phyloP scores from a whole-genome alignment of 768 basidiomycete species.

The Suillus spraguei region DNA sequence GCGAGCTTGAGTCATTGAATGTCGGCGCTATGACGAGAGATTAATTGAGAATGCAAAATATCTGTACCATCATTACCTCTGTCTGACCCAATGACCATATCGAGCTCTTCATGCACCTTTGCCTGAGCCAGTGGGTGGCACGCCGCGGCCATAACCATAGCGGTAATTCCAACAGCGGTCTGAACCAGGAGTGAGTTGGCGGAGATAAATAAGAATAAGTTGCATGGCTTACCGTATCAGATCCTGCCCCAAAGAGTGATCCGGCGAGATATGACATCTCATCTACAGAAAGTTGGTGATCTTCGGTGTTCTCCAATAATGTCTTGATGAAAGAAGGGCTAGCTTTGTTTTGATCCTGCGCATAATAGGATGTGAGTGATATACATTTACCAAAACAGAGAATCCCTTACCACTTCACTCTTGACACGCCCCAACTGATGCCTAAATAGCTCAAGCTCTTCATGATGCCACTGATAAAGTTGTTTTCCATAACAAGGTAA shows the following conservation, averaged over 20 bases:
- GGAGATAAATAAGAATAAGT: too few relatives aligned
- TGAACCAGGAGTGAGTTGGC: slow-evolving; percentile 11
- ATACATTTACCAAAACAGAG: not conserved
- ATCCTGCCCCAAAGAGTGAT: slow-evolving; percentile 60
- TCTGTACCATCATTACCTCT: slow-evolving; percentile 12
- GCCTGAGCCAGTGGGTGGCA: slow-evolving; percentile 50
- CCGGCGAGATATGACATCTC: slow-evolving; percentile 64
- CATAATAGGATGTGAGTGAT: not conserved
- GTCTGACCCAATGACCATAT: slow-evolving; percentile 46
- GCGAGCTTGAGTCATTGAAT: not conserved
- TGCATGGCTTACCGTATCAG: slow-evolving; percentile 44
- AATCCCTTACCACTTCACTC: slow-evolving; percentile 37
- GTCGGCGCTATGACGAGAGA: not conserved
- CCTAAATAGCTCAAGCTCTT: slow-evolving; percentile 53
- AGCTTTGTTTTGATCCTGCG: slow-evolving; percentile 15
- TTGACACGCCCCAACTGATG: slow-evolving; percentile 45
- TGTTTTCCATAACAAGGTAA: slow-evolving; percentile 60
- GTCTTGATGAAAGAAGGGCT: slow-evolving; percentile 47
- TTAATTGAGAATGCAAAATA: not conserved
- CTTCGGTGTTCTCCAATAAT: slow-evolving; percentile 49
- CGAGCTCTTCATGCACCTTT: slow-evolving; percentile 52
- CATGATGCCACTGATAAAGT: slow-evolving; percentile 51
- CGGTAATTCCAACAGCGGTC: slow-evolving; percentile 52
- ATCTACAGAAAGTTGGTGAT: slow-evolving; percentile 49
- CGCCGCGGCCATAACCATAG: slow-evolving; percentile 52